These are phyloP conservation scores for Fragaria nilgerrensis DNA, from an alignment of 306 rosid genomes.

Conservation along the genomic window DNA sequence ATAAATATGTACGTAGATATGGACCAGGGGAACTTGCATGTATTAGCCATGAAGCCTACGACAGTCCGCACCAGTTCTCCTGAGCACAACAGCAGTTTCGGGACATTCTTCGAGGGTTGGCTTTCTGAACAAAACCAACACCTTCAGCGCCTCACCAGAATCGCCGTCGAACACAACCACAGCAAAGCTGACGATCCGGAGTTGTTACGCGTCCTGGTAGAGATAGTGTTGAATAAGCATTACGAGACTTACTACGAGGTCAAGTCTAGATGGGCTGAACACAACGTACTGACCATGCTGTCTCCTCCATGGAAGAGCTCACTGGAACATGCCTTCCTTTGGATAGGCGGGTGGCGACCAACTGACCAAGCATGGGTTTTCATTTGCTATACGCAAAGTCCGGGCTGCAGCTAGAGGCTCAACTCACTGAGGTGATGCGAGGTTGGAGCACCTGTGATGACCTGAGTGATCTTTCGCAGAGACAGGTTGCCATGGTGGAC, in stretches of 20 bases:
- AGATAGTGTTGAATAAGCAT: conserved; percentile 34
- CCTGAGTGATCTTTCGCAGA: conserved; percentile 40
- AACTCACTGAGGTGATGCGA: conserved; percentile 21
- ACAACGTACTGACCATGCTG: conserved; percentile 38
- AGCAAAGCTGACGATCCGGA: not conserved
- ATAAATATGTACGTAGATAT: too few relatives aligned
- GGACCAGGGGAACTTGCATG: too few relatives aligned
- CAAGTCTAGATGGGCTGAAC: conserved; percentile 37
- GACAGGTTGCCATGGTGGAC: too few relatives aligned
- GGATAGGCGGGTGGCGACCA: conserved; percentile 86
- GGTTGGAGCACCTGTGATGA: conserved; percentile 33
- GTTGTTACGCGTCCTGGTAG: conserved; percentile 13
- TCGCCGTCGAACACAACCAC: not conserved
- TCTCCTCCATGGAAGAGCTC: conserved; percentile 53
- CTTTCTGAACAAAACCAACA: conserved; percentile 38
- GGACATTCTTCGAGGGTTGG: conserved; percentile 45
- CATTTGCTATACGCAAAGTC: conserved; percentile 60
- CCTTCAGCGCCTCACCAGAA: conserved; percentile 34
- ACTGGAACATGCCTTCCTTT: conserved; percentile 56
- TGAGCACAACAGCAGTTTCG: too few relatives aligned
- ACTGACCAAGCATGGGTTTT: conserved; percentile 59
- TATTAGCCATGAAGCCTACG: too few relatives aligned
- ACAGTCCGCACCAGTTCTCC: too few relatives aligned
- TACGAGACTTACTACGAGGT: conserved; percentile 45
- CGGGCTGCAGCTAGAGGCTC: conserved; percentile 50